Percentiles rank a stretch among this genome's conserved stretches.
Evolutionary conservation across 1,139 yeast genomes (phyloP).

Genomic region (Geotrichum citri-aurantii): DNA sequence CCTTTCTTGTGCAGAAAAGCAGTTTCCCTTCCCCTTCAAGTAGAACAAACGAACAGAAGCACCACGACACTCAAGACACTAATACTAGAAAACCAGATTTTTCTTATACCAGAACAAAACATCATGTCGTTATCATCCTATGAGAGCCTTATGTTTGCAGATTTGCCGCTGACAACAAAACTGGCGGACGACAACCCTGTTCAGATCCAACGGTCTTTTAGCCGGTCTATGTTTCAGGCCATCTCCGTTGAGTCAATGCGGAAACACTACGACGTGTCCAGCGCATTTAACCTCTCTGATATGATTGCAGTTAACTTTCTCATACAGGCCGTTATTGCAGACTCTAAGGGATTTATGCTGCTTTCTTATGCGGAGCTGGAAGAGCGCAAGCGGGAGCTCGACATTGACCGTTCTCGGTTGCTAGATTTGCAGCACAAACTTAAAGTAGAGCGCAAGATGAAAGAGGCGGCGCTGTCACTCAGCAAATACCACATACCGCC

Average conservation of each 20-base stretch:
- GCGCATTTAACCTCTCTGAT: conserved; percentile 1
- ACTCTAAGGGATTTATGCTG: conserved; percentile 28
- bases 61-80: background rate
- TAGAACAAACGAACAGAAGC: background rate
- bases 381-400: conserved; percentile 27
- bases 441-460: conserved; percentile 32
- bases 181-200: background rate
- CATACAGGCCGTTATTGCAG: conserved; percentile 34
- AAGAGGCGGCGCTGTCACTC: conserved; percentile 35
- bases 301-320: conserved; percentile 14
- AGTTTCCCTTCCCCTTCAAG: too few species aligned
- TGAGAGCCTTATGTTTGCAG: conserved; percentile 11
- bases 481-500: conserved; percentile 26
- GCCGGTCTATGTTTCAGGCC: background rate
- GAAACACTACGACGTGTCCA: conserved; percentile 1
- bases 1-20: too few species aligned
- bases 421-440: conserved; percentile 30
- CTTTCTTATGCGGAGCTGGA: conserved; percentile 34
- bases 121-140: background rate
- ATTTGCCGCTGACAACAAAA: conserved; percentile 1
- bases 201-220: background rate
- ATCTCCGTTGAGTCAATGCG: conserved; percentile 1
- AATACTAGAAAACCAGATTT: background rate
- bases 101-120: background rate
- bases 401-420: conserved; percentile 25